phyloP scores from a whole-genome alignment of 192 early-diverging fungal species.

The Backusella tuberculispora region DNA sequence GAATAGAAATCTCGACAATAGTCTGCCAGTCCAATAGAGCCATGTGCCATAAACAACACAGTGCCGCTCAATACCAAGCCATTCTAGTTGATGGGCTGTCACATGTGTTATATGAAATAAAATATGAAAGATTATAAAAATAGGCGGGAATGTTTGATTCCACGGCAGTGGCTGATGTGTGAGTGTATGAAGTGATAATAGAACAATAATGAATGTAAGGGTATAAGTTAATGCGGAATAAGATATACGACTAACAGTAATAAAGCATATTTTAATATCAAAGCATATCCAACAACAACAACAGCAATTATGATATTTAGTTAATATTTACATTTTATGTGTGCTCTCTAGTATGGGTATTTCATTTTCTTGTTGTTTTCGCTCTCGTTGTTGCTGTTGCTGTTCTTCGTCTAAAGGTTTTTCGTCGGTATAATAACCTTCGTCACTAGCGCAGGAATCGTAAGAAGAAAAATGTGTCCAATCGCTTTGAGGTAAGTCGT shows the following conservation, averaged over 20 bases:
- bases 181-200: conserved; percentile 26
- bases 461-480: conserved; percentile 16
- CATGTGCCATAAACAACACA: conserved; percentile 62
- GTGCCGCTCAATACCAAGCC: conserved; percentile 47
- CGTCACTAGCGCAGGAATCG: conserved; percentile 23
- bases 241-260: conserved; percentile 37
- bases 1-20: conserved; percentile 49
- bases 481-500: neutral
- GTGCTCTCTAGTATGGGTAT: conserved; percentile 43
- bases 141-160: conserved; percentile 40
- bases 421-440: conserved; percentile 36
- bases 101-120: conserved; percentile 52
- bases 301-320: too few relatives aligned
- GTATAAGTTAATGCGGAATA: conserved; percentile 45
- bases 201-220: conserved; percentile 33
- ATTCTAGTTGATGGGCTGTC: conserved; percentile 47
- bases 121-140: conserved; percentile 37
- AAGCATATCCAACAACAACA: too few relatives aligned
- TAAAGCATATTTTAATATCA: neutral
- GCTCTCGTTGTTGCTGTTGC: neutral
- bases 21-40: conserved; percentile 61
- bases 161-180: conserved; percentile 29
- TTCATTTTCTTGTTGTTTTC: conserved; percentile 22
- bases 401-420: conserved; percentile 23
- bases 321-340: conserved; percentile 33